A percentile compares a stretch with the other conserved stretches of the same genome.
Conservation (phyloP, 768 basidiomycete genomes). For the Exidia glandulosa region DNA sequence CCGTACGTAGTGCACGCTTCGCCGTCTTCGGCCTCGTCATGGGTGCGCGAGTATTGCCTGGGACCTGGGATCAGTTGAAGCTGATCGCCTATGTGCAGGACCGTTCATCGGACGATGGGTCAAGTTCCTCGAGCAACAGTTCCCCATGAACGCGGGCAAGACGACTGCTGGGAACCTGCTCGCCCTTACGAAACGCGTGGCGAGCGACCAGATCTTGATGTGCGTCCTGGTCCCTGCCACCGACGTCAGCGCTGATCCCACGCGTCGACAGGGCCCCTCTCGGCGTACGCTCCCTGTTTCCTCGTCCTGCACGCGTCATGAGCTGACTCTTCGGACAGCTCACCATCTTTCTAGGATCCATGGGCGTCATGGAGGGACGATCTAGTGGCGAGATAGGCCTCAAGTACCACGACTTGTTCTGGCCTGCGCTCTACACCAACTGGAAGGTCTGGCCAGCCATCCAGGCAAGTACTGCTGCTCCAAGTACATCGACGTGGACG, state of each 20-base stretch:
- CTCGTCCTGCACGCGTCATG: conserved; percentile 33
- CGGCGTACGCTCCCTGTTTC: conserved; percentile 53
- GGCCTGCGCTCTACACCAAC: conserved; percentile 68
- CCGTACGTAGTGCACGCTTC: conserved; percentile 69
- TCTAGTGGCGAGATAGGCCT: conserved; percentile 45
- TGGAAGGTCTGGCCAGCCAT: conserved; percentile 89
- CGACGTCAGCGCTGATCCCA: conserved; percentile 4
- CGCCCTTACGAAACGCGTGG: conserved; percentile 69
- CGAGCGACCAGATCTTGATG: conserved; percentile 77
- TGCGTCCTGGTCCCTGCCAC: conserved; percentile 24
- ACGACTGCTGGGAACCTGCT: background rate
- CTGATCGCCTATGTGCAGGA: conserved; percentile 31
- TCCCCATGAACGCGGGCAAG: conserved; percentile 39
- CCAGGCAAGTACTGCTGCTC: conserved; percentile 27
- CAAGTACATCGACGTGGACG: too few relatives aligned
- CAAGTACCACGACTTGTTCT: conserved; percentile 65
- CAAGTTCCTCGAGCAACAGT: conserved; percentile 61
- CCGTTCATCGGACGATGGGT: conserved; percentile 88
- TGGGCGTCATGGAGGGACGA: conserved; percentile 87
- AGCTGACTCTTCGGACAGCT: conserved; percentile 40
- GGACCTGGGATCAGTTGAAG: background rate
- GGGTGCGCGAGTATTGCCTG: conserved; percentile 30
- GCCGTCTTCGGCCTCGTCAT: conserved; percentile 75
- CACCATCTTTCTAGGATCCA: conserved; percentile 66
- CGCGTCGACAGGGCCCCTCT: conserved; percentile 61